Conservation (phyloP, 2,329 filamentous ascomycete genomes). For the Tricladium varicosporioides region DNA sequence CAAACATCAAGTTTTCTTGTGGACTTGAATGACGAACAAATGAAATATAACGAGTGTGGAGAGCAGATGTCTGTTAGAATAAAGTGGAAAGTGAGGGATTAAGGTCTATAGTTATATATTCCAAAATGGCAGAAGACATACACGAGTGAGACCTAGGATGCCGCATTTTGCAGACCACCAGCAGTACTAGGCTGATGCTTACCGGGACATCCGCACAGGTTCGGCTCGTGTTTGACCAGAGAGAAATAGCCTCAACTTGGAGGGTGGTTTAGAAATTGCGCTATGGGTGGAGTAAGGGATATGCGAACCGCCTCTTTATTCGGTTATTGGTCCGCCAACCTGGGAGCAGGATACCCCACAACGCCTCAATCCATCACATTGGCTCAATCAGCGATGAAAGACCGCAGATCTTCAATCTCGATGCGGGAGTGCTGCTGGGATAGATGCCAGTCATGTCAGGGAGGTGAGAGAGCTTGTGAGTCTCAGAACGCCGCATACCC, state of each 20-base stretch:
- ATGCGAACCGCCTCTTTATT: background rate
- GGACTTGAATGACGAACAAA: no score
- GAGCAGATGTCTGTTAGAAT: no score
- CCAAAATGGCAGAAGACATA: background rate
- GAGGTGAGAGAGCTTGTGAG: no score
- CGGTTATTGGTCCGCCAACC: background rate
- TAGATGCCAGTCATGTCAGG: background rate
- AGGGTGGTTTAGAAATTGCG: no score
- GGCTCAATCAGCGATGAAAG: background rate
- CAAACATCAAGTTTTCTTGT: no score
- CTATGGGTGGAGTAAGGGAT: no score
- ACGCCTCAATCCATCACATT: background rate
- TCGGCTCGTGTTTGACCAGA: background rate
- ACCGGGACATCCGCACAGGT: conserved; percentile 3
- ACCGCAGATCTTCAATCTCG: background rate
- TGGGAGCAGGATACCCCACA: background rate
- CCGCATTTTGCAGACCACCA: background rate
- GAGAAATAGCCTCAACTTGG: background rate
- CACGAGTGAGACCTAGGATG: background rate
- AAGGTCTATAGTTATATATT: background rate
- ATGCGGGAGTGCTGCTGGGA: background rate
- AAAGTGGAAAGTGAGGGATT: no score
- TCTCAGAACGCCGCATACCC: background rate
- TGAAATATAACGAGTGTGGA: no score
- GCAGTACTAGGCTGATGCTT: conserved; percentile 10